Evolutionary conservation across 2,329 filamentous ascomycete genomes (phyloP), one percentile per base, ranked within the genome.

Genomic region (Clonostachys solani): DNA sequence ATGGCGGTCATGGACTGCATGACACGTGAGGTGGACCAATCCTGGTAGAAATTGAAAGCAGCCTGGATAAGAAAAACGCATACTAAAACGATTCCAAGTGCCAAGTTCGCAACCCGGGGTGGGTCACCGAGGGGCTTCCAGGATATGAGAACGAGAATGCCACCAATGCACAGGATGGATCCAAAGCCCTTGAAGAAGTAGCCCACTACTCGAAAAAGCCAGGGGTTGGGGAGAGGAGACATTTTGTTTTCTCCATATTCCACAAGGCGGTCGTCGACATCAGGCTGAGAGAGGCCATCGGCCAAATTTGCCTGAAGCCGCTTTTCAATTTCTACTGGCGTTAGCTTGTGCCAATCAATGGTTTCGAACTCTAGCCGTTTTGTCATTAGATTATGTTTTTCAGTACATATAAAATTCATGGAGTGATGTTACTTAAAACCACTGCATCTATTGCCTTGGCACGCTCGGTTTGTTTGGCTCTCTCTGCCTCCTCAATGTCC

Each of bases 1-100:
- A 92, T 87, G n/a, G 78, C 84, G 43, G 83, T 87, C 60, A 92
- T 92, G 0, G 85, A 89, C n/a, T 81, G 80, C 88, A 92, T 92
- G 47, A 90, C 86, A 6, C 83, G 73, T 2, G 80, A 86, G 1
- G 85, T 87, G 3, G 86, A 89, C 80, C 86, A 92, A 60, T 92
- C 87, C 57, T 85, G 81, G 72, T 77, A 86, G 57, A 79, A 77
- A 57, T 84, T 84, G 67, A 90, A 91, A 4, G 71, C 78, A 15
- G 84, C 87, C 56, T 86, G 81, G 40, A 86, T 79, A 52, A 83
- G 65, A 57, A 85, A 92, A 8, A 92, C 86, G 6, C 81, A 77
- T 2, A 85, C 61, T 6, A 92, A 68, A 4, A 92, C 86, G 56
- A 89, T 87, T 1, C 83, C 87, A 23, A 92, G 73, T 0, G 86